A percentile compares a stretch with the other conserved stretches of the same genome.
Conservation (phyloP, 129 eudicot genomes). For the Daucus carota region DH1_v3.0 NC_030388.2:32602001-32602500, state of each 20-base stretch:
- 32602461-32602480: background rate
- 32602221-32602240: background rate
- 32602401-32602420: conserved; percentile 77
- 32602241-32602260: background rate
- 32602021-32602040: background rate
- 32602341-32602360: conserved; percentile 32
- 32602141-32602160: background rate
- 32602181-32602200: background rate
- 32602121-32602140: background rate
- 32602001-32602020: background rate
- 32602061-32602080: background rate
- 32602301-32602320: background rate
- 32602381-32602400: conserved; percentile 82
- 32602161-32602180: background rate
- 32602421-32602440: conserved; percentile 75
- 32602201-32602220: background rate
- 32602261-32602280: background rate
- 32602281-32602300: background rate
- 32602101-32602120: background rate
- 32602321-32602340: background rate
- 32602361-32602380: conserved; percentile 69
- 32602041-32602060: background rate
- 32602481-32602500: background rate
- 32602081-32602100: background rate
- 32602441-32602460: conserved; percentile 30